Percentiles rank a stretch among this genome's conserved stretches.
Conservation (phyloP, 1,139 yeast species). For the Hansenula sp. region DNA sequence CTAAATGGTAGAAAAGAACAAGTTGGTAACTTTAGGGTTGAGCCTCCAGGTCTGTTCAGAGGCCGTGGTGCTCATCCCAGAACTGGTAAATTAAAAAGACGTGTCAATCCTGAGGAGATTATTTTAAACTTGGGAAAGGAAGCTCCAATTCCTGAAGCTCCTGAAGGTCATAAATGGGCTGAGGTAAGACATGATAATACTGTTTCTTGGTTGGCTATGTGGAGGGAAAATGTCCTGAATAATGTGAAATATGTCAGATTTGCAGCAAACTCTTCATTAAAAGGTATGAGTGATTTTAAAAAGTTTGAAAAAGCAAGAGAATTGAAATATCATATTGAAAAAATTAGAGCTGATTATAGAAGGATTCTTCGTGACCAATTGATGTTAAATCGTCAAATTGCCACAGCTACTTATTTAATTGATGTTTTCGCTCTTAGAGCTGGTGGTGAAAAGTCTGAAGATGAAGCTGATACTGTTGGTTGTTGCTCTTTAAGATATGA, state of each 20-base stretch:
- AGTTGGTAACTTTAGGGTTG: constrained; percentile 90
- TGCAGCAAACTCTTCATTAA: constrained; percentile 87
- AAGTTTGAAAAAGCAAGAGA: constrained; percentile 93
- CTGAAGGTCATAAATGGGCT: constrained; percentile 88
- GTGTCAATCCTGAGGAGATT: constrained; percentile 88
- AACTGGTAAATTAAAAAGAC: constrained; percentile 80
- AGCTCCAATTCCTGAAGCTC: constrained; percentile 75
- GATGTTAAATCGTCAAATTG: constrained; percentile 88
- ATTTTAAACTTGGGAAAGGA: constrained; percentile 77
- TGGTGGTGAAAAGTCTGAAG: constrained; percentile 96
- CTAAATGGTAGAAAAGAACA: constrained; percentile 88
- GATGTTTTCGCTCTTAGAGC: constrained; percentile 97
- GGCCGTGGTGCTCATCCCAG: constrained; percentile 98
- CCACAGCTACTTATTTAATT: constrained; percentile 89
- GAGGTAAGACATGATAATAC: constrained; percentile 85
- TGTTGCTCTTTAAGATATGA: constrained; percentile 92
- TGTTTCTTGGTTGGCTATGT: constrained; percentile 95
- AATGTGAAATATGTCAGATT: constrained; percentile 83
- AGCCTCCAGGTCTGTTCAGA: constrained; percentile 93
- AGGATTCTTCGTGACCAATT: constrained; percentile 65
- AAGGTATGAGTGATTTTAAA: constrained; percentile 86
- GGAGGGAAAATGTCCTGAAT: constrained; percentile 91
- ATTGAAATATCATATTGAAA: constrained; percentile 66
- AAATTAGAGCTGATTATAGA: constrained; percentile 73
- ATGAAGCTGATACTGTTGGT: constrained; percentile 98